Base-by-base conservation (phyloP, 495 filamentous ascomycete genomes). In the Arthonia radiata region DNA sequence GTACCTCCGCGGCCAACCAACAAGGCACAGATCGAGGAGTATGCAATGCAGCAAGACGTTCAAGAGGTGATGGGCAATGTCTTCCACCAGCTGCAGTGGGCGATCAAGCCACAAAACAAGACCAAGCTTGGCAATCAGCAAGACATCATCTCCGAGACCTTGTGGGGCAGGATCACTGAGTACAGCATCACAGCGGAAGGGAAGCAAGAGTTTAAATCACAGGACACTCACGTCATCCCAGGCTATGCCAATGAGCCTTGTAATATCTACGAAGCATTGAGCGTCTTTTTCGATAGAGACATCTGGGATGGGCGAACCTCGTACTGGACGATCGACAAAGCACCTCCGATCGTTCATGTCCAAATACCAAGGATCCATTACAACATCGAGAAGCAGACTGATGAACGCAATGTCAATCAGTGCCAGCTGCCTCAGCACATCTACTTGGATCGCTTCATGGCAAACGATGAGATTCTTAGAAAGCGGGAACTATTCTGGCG, bases 31-130 rank as follows among this genome's bases (percentile, higher is more conserved):
- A 44, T 69, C 1, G 64, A 71, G 43, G 55, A 66, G 37, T 58
- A 61, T 12, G 58, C 65, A 14, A 64, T 82, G 40, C 83, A 53
- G 31, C 49, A 93, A 51, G 86, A 97, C 51, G 86, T 91, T 4
- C 81, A 75, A 6, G 86, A 97, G 44, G 82, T 91, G 19, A 82
- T 92, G 43, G 78, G 78, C 21, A 82, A 86, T 42, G 70, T 89
- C 13, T 60, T 89, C 18, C 81, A 82, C 36, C 75, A 83, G 21
- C 57, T 92, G n/a, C 69, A 78, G 41, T 79, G 76, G 34, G 82
- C 81, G 3, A 81, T 92, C 39, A 68, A 64, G 34, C 59, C 79
- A 18, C 49, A 53, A 4, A 48, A 49, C 2, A 47, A 68, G 29
- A 66, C 63, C 15, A 44, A 57, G 7, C 57, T 65, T 22, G 72